A percentile compares a stretch with the other conserved stretches of the same genome.
phyloP scores from a whole-genome alignment of 176 grass and related monocot genomes.

The Bonia amplexicaulis region DNA sequence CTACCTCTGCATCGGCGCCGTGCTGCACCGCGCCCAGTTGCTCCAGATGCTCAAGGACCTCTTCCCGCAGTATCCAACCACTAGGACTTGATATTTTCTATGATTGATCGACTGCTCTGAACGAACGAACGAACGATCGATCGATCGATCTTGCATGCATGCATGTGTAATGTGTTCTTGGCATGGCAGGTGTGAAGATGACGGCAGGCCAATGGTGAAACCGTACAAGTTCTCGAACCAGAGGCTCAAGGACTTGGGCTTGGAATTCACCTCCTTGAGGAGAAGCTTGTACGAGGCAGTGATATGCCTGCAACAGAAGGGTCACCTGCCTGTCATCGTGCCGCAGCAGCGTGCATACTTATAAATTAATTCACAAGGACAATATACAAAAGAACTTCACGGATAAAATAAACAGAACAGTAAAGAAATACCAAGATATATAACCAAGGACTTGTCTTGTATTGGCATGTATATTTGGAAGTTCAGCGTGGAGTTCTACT shows the following conservation, averaged over 20 bases:
- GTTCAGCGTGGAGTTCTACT: no score
- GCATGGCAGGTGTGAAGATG: constrained; percentile 29
- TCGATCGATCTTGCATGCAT: not conserved
- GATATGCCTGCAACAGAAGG: constrained; percentile 24
- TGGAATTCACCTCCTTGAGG: constrained; percentile 36
- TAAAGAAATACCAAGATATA: no score
- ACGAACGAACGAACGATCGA: not conserved
- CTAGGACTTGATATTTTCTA: no score
- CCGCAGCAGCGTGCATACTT: not conserved
- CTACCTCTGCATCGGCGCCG: constrained; percentile 44
- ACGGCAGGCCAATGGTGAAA: constrained; percentile 9
- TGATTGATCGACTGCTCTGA: not conserved
- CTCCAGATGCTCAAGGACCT: constrained; percentile 19
- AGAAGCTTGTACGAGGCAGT: constrained; percentile 24
- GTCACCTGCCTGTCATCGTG: not conserved
- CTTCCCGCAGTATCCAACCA: constrained; percentile 33
- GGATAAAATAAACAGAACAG: no score
- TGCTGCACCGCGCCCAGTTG: constrained; percentile 27
- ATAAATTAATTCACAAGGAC: not conserved
- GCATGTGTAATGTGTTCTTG: not conserved
- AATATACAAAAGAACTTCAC: no score
- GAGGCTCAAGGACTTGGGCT: constrained; percentile 33
- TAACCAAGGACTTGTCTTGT: no score
- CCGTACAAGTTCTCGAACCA: constrained; percentile 39
- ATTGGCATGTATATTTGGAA: no score